Evolutionary conservation across 768 basidiomycete genomes (phyloP).

Genomic region (Auriscalpium vulgare): DNA sequence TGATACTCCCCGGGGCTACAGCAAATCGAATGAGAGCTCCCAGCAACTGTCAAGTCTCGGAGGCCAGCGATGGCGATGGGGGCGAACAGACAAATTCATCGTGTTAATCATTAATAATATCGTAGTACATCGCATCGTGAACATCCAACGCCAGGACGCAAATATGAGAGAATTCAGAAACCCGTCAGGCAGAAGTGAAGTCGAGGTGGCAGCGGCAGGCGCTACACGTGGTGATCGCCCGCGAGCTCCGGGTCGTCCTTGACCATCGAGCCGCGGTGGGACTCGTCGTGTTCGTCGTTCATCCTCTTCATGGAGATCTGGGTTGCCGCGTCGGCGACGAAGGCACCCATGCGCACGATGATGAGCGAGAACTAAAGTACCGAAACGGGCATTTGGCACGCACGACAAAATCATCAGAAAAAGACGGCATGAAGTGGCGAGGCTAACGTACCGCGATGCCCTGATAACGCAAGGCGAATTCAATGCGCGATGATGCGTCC

Average conservation of each 20-base stretch:
- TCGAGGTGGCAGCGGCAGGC: background rate
- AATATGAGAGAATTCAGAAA: too few species aligned
- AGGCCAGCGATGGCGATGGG: too few species aligned
- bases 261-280: constrained; percentile 2
- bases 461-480: background rate
- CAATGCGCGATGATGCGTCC: background rate
- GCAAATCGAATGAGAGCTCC: too few species aligned
- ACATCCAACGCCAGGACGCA: background rate
- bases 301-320: constrained; percentile 12
- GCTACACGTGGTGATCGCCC: background rate
- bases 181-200: too few species aligned
- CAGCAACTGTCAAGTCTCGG: too few species aligned
- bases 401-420: background rate
- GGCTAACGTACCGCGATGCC: constrained; percentile 7
- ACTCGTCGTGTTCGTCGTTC: constrained; percentile 2
- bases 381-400: background rate
- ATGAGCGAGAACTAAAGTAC: constrained; percentile 6
- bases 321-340: background rate
- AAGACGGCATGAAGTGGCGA: background rate
- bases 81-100: too few species aligned
- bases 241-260: constrained; percentile 2
- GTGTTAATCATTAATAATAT: background rate
- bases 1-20: too few species aligned
- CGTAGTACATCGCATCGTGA: background rate
- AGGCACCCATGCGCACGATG: background rate